Evolutionary conservation across 2,329 filamentous ascomycete species (phyloP).

Genomic region (Aspergillus amoenus): DNA sequence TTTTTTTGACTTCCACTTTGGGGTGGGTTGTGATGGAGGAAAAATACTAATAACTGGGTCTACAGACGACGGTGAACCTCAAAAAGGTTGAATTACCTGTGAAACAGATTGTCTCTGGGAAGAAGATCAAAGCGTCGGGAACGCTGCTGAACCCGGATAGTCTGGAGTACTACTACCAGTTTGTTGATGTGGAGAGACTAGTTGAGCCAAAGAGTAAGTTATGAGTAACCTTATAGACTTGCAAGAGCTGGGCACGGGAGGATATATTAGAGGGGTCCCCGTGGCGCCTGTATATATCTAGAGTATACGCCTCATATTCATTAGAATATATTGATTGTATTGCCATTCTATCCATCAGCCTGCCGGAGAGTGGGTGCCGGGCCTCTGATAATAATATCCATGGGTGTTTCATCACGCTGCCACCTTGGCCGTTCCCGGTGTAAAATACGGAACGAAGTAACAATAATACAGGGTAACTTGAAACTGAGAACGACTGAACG

Average conservation of each 20-base stretch:
- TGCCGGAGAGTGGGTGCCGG: background rate
- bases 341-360: background rate
- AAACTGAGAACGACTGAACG: background rate
- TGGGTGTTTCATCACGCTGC: background rate
- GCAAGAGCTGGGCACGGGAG: background rate
- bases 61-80: constrained; percentile 73
- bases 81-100: constrained; percentile 85
- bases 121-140: constrained; percentile 70
- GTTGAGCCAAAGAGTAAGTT: constrained; percentile 37
- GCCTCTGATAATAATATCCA: background rate
- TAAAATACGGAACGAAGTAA: background rate
- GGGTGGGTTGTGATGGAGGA: too few species aligned
- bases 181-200: constrained; percentile 67
- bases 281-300: background rate
- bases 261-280: background rate
- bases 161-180: constrained; percentile 75
- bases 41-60: background rate
- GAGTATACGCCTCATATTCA: background rate
- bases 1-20: background rate
- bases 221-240: background rate
- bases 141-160: constrained; percentile 75
- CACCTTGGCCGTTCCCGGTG: background rate
- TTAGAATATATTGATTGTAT: background rate
- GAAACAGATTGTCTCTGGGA: constrained; percentile 79
- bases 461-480: constrained; percentile 15